Evolutionary conservation across 495 filamentous ascomycete species (phyloP), one percentile per base, ranked within the genome.

Genomic region (Cercophora sp.): DNA sequence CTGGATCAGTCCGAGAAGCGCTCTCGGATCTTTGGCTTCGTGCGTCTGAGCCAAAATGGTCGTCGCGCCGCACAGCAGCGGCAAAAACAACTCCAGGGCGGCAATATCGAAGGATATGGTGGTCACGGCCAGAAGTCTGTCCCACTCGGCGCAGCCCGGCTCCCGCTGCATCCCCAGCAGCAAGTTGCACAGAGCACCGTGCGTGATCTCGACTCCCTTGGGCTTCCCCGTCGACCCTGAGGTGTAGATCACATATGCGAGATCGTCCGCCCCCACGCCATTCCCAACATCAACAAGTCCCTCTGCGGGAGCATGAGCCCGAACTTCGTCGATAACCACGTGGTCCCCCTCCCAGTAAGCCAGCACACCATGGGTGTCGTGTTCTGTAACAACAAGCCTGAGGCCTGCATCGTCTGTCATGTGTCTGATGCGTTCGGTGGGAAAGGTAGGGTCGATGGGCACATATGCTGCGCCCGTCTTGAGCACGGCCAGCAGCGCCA

Each of bases 101-200:
- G 81, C 85, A 13, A 87, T 84, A 63, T 88, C 85, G 58, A 88
- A 88, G 0, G 82, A 86, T 0, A 84, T 80, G 10, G 82, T 77
- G 2, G 85, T 84, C 60, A 87, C 85, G 66, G 87, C 85, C 13
- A 88, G 73, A 65, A 87, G 86, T 35, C 84, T 74, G 45, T 71
- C 57, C 4, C 29, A 26, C 32, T 42, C 41, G n/a, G 23, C 29
- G 43, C 53, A 56, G 1, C 57, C 57, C 13, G 52, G 53, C 11
- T 55, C 53, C 31, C 65, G 48, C 19, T 47, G 47, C 53, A 60
- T 22, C 27, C 58, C 56, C 22, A 32, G 16, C 13, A 63, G 55
- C 11, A 61, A 41, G 31, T 63, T 64, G 13, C 55, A 46, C 11
- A 70, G 39, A 31, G 56, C 55, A 49, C 60, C 57, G 70, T 88